Evolutionary conservation across 495 filamentous ascomycete species (phyloP).

Genomic region (Polyplosphaeria fusca): DNA sequence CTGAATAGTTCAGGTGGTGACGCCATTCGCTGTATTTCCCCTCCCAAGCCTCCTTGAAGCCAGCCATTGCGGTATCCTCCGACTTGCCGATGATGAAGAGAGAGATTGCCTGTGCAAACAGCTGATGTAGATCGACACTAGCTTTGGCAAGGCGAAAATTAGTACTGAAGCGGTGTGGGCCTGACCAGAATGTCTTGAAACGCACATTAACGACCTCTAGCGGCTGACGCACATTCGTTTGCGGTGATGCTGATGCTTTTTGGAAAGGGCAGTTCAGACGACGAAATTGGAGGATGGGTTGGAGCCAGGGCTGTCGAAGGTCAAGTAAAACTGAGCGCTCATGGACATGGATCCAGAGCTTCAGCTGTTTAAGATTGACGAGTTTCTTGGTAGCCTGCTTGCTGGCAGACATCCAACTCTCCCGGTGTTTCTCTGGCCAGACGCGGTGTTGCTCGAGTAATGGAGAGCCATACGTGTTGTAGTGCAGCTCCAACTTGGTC

Average conservation of each 20-base stretch:
- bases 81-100: conserved; percentile 11
- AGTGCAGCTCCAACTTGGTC: conserved; percentile 20
- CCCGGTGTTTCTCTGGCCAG: conserved; percentile 14
- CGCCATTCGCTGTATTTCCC: conserved; percentile 14
- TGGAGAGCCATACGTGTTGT: conserved; percentile 15
- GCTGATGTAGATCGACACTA: conserved; percentile 13
- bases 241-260: neutral
- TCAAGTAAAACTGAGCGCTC: conserved; percentile 4
- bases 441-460: neutral
- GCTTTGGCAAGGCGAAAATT: conserved; percentile 7
- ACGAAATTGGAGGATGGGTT: conserved; percentile 23
- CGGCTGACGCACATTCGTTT: neutral
- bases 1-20: conserved; percentile 18
- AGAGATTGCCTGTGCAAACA: conserved; percentile 24
- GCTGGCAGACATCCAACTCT: conserved; percentile 6
- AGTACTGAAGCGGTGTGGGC: neutral
- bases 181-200: conserved; percentile 7
- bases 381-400: conserved; percentile 5
- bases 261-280: neutral
- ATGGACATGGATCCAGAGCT: conserved; percentile 19
- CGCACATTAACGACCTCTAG: conserved; percentile 7
- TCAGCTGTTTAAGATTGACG: conserved; percentile 3
- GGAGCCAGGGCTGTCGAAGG: conserved; percentile 11
- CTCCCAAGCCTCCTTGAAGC: conserved; percentile 18
- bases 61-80: conserved; percentile 20